Evolutionary conservation across 441 rosid genomes (phyloP).

Genomic region (Aquilaria agallochum): DNA sequence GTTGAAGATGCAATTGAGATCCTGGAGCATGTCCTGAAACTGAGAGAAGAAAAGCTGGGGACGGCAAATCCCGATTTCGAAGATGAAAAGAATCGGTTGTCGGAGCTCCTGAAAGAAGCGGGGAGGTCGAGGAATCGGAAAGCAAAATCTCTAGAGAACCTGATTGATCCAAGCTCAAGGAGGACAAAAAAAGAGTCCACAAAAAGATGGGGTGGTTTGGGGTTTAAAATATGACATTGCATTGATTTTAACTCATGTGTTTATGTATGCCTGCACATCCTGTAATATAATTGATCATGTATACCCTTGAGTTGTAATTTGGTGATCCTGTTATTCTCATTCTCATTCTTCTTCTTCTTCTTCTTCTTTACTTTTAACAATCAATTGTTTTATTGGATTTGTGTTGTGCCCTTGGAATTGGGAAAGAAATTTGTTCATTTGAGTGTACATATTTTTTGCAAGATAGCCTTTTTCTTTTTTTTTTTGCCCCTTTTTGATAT

Average conservation of each 20-base stretch:
- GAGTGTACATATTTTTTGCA: slow-evolving; percentile 24
- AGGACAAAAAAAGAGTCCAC: slow-evolving; percentile 72
- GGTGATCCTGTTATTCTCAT: slow-evolving; percentile 21
- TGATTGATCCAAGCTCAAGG: slow-evolving; percentile 81
- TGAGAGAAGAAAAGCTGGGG: slow-evolving; percentile 96
- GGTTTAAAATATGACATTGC: slow-evolving; percentile 62
- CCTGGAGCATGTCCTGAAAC: slow-evolving; percentile 80
- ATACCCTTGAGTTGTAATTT: slow-evolving; percentile 36
- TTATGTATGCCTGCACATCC: slow-evolving; percentile 24
- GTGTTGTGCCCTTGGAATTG: slow-evolving; percentile 31
- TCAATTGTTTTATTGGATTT: slow-evolving; percentile 26
- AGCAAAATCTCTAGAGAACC: slow-evolving; percentile 93
- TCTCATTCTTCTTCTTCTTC: slow-evolving; percentile 17
- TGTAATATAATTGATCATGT: slow-evolving; percentile 51
- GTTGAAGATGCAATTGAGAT: slow-evolving; percentile 97
- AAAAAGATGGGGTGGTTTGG: slow-evolving; percentile 90
- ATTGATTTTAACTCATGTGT: slow-evolving; percentile 5
- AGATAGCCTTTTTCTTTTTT: no score
- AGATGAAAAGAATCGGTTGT: slow-evolving; percentile 85
- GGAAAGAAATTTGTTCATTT: slow-evolving; percentile 19
- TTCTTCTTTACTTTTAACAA: background rate
- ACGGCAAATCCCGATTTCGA: slow-evolving; percentile 96
- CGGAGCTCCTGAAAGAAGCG: slow-evolving; percentile 94
- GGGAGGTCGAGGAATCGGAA: slow-evolving; percentile 83
- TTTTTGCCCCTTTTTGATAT: no score